A percentile compares a stretch with the other conserved stretches of the same genome.
phyloP scores from a whole-genome alignment of 2,329 filamentous ascomycete genomes.

The Alternaria sp. region DNA sequence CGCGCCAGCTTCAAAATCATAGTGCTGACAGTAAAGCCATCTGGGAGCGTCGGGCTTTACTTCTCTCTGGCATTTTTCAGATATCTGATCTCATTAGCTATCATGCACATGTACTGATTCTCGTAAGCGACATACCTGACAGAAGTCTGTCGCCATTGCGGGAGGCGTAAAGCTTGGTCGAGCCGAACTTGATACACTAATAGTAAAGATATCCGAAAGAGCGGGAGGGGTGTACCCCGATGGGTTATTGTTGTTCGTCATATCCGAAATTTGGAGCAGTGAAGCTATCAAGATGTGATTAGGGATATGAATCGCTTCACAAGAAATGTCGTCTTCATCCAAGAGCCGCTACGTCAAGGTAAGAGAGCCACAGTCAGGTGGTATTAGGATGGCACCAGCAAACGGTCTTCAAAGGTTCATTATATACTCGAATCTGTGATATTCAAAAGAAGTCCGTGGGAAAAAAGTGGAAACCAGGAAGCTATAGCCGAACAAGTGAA shows the following conservation, averaged over 20 bases:
- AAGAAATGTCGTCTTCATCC: background rate
- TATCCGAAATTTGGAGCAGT: background rate
- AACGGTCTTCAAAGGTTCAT: background rate
- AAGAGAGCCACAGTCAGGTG: background rate
- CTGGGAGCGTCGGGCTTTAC: background rate
- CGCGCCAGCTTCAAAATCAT: background rate
- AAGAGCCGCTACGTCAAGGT: background rate
- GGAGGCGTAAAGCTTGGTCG: too few species aligned
- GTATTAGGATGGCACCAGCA: background rate
- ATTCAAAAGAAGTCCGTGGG: background rate
- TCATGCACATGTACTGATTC: background rate
- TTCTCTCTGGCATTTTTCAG: constrained; percentile 6
- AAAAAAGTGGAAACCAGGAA: background rate
- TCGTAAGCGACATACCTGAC: background rate
- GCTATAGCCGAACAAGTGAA: background rate
- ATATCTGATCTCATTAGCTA: constrained; percentile 16
- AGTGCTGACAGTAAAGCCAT: constrained; percentile 6
- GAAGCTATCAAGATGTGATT: background rate
- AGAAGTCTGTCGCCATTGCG: background rate
- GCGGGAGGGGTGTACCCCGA: constrained; percentile 2
- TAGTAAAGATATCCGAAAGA: background rate
- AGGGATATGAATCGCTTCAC: background rate
- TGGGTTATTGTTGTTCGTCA: background rate
- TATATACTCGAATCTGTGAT: background rate
- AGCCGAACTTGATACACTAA: background rate